A percentile compares a stretch with the other conserved stretches of the same genome.
Evolutionary conservation across 2,329 filamentous ascomycete genomes (phyloP).

Genomic region (Phoma sp.): DNA sequence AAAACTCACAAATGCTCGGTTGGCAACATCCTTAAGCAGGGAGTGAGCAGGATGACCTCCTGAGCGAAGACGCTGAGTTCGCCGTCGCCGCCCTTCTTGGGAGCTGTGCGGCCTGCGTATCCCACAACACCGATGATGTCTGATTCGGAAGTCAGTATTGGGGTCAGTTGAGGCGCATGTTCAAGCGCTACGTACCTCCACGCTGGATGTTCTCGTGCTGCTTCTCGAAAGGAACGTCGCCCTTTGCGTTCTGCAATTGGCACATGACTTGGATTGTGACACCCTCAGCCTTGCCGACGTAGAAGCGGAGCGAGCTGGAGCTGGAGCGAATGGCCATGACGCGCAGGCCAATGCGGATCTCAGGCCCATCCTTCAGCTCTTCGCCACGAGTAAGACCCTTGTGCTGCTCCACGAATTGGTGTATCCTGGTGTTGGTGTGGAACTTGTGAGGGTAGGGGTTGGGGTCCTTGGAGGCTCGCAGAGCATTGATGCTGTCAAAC

Average conservation of each 20-base stretch:
- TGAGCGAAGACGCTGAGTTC: constrained; percentile 93
- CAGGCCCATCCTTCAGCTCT: constrained; percentile 70
- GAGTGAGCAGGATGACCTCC: constrained; percentile 83
- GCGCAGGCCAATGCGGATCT: constrained; percentile 79
- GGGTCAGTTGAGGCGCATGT: not conserved
- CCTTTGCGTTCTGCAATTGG: constrained; percentile 78
- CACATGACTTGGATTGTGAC: constrained; percentile 90
- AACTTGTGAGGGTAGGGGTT: constrained; percentile 94
- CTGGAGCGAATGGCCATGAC: constrained; percentile 65
- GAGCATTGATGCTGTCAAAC: constrained; percentile 73
- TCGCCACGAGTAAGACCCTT: constrained; percentile 88
- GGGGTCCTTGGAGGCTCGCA: constrained; percentile 74
- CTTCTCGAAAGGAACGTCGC: constrained; percentile 75
- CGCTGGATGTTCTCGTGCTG: constrained; percentile 89
- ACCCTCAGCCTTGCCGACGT: constrained; percentile 66
- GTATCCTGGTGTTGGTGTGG: constrained; percentile 81
- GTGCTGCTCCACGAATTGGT: constrained; percentile 79
- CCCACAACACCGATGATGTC: constrained; percentile 91
- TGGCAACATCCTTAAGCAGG: constrained; percentile 89
- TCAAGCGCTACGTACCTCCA: constrained; percentile 55
- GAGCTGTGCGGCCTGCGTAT: constrained; percentile 82
- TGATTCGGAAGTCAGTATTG: not conserved
- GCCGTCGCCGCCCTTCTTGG: constrained; percentile 87
- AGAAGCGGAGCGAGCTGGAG: constrained; percentile 38
- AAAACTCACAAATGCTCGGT: constrained; percentile 67